A percentile compares a stretch with the other conserved stretches of the same genome.
These are phyloP conservation scores for Cochlearia excelsa DNA, from an alignment of 345 rosid species.

Conservation along the genomic window DNA sequence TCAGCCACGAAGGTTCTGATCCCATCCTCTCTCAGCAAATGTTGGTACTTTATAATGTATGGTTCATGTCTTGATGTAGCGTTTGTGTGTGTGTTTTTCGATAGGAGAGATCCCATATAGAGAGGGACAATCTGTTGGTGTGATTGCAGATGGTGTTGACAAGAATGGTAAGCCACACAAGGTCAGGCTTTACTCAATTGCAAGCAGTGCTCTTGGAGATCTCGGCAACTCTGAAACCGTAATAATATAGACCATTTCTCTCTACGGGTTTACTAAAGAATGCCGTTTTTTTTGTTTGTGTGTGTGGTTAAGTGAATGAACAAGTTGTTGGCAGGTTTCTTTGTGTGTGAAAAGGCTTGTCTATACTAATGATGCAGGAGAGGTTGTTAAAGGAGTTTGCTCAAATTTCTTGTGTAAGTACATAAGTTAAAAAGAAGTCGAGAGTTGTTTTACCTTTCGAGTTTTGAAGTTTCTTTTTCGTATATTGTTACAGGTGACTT, in stretches of 20 bases:
- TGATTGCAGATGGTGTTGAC: conserved; percentile 73
- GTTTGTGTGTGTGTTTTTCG: background rate
- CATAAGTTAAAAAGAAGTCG: background rate
- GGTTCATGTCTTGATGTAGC: conserved; percentile 5
- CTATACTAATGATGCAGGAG: conserved; percentile 87
- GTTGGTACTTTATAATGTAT: background rate
- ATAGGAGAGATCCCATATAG: conserved; percentile 81
- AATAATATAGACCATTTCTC: conserved; percentile 17
- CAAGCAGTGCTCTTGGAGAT: conserved; percentile 92
- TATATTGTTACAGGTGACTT: conserved; percentile 58
- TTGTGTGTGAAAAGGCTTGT: conserved; percentile 88
- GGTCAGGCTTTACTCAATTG: conserved; percentile 86
- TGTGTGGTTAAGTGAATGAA: conserved; percentile 20
- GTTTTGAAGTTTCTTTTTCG: background rate
- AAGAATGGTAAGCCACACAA: conserved; percentile 94
- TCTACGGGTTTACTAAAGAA: background rate
- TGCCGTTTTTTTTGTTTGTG: background rate
- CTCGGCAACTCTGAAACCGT: conserved; percentile 89
- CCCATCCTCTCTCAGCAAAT: background rate
- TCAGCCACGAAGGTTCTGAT: conserved; percentile 64
- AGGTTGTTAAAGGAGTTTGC: conserved; percentile 92
- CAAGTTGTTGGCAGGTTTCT: conserved; percentile 57
- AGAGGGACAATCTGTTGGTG: conserved; percentile 94
- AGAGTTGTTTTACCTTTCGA: background rate
- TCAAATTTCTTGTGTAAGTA: conserved; percentile 91